A percentile compares a stretch with the other conserved stretches of the same genome.
These are phyloP conservation scores for Teratosphaeria destructans DNA, from an alignment of 2,329 filamentous ascomycete genomes.

Conservation along the genomic window DNA sequence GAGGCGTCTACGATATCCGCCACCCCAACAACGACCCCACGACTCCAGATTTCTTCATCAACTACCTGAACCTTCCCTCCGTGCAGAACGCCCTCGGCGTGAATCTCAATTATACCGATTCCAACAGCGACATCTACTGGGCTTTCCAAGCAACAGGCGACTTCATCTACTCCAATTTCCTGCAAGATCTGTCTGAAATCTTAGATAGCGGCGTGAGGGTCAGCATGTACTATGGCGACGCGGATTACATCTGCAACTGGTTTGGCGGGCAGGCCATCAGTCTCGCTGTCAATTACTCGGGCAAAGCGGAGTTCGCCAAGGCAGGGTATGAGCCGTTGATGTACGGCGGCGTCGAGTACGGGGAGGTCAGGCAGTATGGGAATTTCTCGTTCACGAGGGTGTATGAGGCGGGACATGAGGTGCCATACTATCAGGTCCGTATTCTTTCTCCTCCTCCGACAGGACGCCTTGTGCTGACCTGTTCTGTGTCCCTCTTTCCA, in stretches of 20 bases:
- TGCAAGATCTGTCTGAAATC: slow-evolving; percentile 31
- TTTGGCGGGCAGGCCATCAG: slow-evolving; percentile 28
- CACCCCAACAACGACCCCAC: slow-evolving; percentile 48
- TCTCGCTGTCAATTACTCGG: slow-evolving; percentile 26
- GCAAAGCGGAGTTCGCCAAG: slow-evolving; percentile 17
- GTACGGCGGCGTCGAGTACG: slow-evolving; percentile 30
- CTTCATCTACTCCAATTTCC: slow-evolving; percentile 51
- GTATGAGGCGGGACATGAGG: slow-evolving; percentile 31
- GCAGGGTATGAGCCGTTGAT: slow-evolving; percentile 24
- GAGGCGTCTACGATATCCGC: slow-evolving; percentile 52
- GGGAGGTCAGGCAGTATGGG: slow-evolving; percentile 23
- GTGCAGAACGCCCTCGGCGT: slow-evolving; percentile 30
- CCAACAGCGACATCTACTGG: slow-evolving; percentile 5
- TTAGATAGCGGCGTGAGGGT: slow-evolving; percentile 28
- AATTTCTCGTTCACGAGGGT: slow-evolving; percentile 16
- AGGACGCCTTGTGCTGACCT: background rate
- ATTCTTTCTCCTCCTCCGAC: background rate
- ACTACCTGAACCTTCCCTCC: slow-evolving; percentile 53
- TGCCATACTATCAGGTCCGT: slow-evolving; percentile 6
- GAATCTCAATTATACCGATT: slow-evolving; percentile 10
- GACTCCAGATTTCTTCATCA: slow-evolving; percentile 49
- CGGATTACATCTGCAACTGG: slow-evolving; percentile 31
- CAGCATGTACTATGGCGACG: slow-evolving; percentile 11
- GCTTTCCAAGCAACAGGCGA: slow-evolving; percentile 40
- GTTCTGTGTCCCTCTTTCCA: background rate